Percentiles rank a stretch among this genome's conserved stretches.
phyloP scores from a whole-genome alignment of 768 basidiomycete species.

The Pleurotus platypus region DNA sequence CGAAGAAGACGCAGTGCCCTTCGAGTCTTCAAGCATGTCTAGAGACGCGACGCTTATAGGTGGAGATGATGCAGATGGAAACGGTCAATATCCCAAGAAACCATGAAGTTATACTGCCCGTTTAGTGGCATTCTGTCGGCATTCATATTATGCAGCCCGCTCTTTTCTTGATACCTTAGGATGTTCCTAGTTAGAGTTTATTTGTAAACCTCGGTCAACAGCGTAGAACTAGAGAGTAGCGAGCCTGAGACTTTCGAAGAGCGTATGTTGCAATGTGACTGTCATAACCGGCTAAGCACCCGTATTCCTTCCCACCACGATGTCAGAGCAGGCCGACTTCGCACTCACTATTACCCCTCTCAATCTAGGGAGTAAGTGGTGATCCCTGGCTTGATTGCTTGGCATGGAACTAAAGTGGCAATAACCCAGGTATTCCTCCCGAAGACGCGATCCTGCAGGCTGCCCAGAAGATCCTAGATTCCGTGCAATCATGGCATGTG shows the following conservation, averaged over 20 bases:
- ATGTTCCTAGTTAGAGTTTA: too few species aligned
- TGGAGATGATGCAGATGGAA: background rate
- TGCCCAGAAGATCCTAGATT: constrained; percentile 52
- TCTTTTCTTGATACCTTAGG: background rate
- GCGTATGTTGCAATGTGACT: too few species aligned
- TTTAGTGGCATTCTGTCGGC: background rate
- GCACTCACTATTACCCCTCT: constrained; percentile 4
- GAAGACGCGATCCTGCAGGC: constrained; percentile 55
- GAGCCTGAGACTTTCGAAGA: too few species aligned
- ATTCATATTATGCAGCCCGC: background rate
- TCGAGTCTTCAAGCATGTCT: background rate
- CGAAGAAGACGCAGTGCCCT: background rate
- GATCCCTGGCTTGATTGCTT: background rate
- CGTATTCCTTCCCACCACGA: background rate
- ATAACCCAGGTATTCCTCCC: constrained; percentile 49
- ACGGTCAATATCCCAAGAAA: background rate
- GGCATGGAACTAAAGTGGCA: background rate
- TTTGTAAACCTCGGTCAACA: too few species aligned
- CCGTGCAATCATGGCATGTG: constrained; percentile 57
- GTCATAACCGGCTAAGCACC: too few species aligned
- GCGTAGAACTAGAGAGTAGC: too few species aligned
- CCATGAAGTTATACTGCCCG: background rate
- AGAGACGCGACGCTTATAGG: background rate
- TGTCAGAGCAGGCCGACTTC: background rate
- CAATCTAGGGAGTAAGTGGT: constrained; percentile 2